phyloP scores from a whole-genome alignment of 192 early-diverging fungal genomes.

The Coemansia sp. region DNA sequence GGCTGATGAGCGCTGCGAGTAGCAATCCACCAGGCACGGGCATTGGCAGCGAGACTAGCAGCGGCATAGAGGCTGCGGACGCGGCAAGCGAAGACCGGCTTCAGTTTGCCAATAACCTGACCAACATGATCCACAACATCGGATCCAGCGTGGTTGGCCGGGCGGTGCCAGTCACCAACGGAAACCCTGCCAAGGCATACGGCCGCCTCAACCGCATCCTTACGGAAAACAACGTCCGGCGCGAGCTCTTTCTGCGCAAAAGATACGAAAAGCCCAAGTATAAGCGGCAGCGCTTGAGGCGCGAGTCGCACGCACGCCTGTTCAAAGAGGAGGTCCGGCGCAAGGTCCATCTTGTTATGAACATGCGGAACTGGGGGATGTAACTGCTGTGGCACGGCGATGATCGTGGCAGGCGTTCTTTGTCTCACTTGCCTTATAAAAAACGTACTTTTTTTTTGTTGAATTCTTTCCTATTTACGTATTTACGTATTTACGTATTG shows the following conservation, averaged over 20 bases:
- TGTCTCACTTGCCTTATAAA: no score
- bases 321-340: constrained; percentile 65
- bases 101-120: constrained; percentile 29
- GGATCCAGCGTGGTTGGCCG: constrained; percentile 37
- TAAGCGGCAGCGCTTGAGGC: constrained; percentile 61
- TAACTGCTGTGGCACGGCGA: constrained; percentile 6
- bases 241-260: constrained; percentile 58
- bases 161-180: constrained; percentile 51
- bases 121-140: not conserved
- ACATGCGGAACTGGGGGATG: constrained; percentile 60
- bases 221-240: constrained; percentile 60
- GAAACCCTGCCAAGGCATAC: constrained; percentile 55
- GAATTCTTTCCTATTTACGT: no score
- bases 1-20: constrained; percentile 12
- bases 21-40: not conserved
- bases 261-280: constrained; percentile 73
- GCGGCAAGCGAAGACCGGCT: not conserved
- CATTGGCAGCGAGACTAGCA: not conserved
- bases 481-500: no score
- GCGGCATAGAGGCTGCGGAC: not conserved
- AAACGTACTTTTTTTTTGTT: no score
- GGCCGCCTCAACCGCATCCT: constrained; percentile 63
- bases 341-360: constrained; percentile 67
- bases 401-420: no score
- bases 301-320: constrained; percentile 58